These are phyloP conservation scores for Entomortierella beljakovae DNA, from an alignment of 192 early-diverging fungal genomes.

Conservation along the genomic window DNA sequence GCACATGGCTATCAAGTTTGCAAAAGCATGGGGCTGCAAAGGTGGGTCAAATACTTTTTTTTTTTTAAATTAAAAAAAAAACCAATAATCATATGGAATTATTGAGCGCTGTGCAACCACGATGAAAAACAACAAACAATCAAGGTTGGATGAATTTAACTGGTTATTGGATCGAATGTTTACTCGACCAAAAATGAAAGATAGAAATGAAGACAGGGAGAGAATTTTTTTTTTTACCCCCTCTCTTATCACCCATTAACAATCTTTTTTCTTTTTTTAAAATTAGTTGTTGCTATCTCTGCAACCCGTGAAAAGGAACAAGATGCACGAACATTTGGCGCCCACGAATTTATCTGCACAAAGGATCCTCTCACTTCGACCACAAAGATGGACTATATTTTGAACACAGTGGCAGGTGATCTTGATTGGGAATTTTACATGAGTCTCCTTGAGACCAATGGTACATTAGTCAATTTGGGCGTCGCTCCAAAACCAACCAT, in stretches of 20 bases:
- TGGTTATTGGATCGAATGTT: no score
- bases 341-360: slow-evolving; percentile 60
- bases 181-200: no score
- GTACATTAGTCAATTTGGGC: slow-evolving; percentile 61
- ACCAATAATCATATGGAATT: no score
- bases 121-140: no score
- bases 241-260: background rate
- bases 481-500: slow-evolving; percentile 55
- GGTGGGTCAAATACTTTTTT: slow-evolving; percentile 8
- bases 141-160: no score
- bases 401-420: slow-evolving; percentile 56
- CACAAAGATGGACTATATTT: slow-evolving; percentile 60
- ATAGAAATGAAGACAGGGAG: no score
- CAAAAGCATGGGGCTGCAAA: slow-evolving; percentile 47
- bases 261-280: background rate
- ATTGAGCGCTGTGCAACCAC: no score
- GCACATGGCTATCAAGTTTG: slow-evolving; percentile 45
- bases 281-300: slow-evolving; percentile 43
- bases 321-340: slow-evolving; percentile 66
- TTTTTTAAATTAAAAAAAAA: no score
- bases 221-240: background rate
- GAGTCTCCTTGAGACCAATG: slow-evolving; percentile 54
- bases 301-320: slow-evolving; percentile 60
- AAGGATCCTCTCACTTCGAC: slow-evolving; percentile 40
- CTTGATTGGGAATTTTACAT: slow-evolving; percentile 55